Evolutionary conservation across 148 eudicot genomes (phyloP), one percentile per base, ranked within the genome.

Genomic region (Nepenthes gracilis): DNA sequence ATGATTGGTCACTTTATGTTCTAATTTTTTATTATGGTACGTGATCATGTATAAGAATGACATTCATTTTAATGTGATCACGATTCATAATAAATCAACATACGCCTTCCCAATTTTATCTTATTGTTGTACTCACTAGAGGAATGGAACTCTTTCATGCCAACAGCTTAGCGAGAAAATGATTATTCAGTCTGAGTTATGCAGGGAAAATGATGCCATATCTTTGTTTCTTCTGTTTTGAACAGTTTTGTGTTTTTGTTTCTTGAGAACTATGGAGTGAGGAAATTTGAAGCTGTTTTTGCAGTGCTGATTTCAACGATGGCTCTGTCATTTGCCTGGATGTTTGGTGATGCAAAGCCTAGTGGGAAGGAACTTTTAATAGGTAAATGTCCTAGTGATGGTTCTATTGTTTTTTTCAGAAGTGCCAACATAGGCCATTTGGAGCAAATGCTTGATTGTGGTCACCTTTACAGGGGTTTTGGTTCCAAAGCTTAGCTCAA

Each of bases 241-340:
- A 66, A 59, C 93, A 89, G 96, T 78, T 83, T 89, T 67, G 59
- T 86, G 50, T 89, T 89, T 70, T 70, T 89, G 63, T 78, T 83
- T 72, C 83, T 89, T 57, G 97, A 89, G 81, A 89, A 77, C 73
- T 89, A 89, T 68, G 97, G 97, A 76, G 87, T 89, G 70, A 80
- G 97, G 74, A 89, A 86, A 64, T 58, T 89, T 51, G 97, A 89
- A 77, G 97, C 86, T 68, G 77, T 78, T 69, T 84, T 89, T 70
- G 90, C 87, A 6, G 77, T 82, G 72, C 77, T 89, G 9, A 83
- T 89, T 37, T 64, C 84, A 60, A 83, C 83, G 33, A 89, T 89
- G 97, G 97, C 87, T 54, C 11, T 84, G 34, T 80, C 97, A 52
- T 89, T 89, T 74, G 90, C 97, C 13, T 89, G 90, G 90, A 89